phyloP scores from a whole-genome alignment of 164 flowering plant genomes.

The Cinnamomum micranthum region DNA sequence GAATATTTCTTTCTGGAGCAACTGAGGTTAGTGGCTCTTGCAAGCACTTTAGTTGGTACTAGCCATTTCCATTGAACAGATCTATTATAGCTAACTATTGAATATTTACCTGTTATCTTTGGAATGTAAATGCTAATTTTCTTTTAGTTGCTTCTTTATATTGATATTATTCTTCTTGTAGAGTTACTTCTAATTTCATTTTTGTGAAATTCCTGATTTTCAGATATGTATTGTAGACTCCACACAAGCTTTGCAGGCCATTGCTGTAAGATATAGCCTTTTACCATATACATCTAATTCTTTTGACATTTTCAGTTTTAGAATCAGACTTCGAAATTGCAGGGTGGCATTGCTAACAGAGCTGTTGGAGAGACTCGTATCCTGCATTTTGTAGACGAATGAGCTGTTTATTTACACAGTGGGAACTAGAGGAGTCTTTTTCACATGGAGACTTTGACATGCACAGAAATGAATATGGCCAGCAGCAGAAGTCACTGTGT shows the following conservation, averaged over 20 bases:
- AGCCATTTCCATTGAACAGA: not conserved
- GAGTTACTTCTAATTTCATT: not conserved
- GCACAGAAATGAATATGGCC: slow-evolving; percentile 77
- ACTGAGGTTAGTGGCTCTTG: slow-evolving; percentile 52
- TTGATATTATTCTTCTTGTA: not conserved
- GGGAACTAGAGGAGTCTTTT: not conserved
- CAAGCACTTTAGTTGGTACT: not conserved
- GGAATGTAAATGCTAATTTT: not conserved
- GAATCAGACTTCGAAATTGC: slow-evolving; percentile 25
- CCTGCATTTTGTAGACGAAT: slow-evolving; percentile 19
- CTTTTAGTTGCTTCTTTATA: not conserved
- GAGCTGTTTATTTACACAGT: not conserved
- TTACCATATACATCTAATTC: slow-evolving; percentile 4
- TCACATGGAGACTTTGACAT: slow-evolving; percentile 20
- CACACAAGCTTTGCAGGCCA: slow-evolving; percentile 51
- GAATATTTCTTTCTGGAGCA: slow-evolving; percentile 63
- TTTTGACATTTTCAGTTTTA: slow-evolving; percentile 2
- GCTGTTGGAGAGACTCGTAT: slow-evolving; percentile 97
- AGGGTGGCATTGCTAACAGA: slow-evolving; percentile 79
- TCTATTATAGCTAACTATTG: not conserved
- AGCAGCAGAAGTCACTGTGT: slow-evolving; percentile 90
- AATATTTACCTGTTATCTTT: not conserved
- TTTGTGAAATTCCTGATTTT: slow-evolving; percentile 7
- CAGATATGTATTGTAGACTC: slow-evolving; percentile 52
- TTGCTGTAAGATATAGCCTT: slow-evolving; percentile 53